Evolutionary conservation across 129 eudicot genomes (phyloP), one percentile per base, ranked within the genome.

Genomic region (Smallanthus sonchifolius): DNA sequence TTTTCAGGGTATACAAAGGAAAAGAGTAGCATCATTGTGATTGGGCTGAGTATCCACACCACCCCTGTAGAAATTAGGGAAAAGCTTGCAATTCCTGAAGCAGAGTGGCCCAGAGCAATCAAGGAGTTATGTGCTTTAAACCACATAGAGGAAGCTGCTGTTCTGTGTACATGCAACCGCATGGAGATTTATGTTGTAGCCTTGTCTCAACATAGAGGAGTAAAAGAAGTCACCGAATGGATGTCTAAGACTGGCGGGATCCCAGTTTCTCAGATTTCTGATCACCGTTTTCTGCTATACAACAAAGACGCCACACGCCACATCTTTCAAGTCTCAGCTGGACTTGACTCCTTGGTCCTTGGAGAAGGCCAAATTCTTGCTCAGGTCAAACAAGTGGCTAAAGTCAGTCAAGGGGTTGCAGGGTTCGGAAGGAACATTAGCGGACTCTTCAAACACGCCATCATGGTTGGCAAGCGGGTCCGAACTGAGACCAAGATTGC

Each of bases 231-330:
- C 34, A 93, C 97, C 10, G 97, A 93, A 64, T 93, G 98, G 98
- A 93, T 93, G 98, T 90, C 98, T 70, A 88, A 93, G 97, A 92
- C 96, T 4, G 88, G 97, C 42, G 97, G 96, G 30, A 83, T 92
- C 72, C 91, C 97, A 15, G 86, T 80, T 20, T 64, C 93, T 14
- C 93, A 92, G 76, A 81, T 92, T 54, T 89, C 91, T 34, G 74
- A 92, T 82, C 97, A 88, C 61, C 90, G 97, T 7, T 92, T 92
- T 79, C 84, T 92, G 76, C 85, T 89, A 5, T 85, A 92, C 67
- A 88, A 89, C 89, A 83, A 65, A 0, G 97, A 92, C 65, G 97
- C 96, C 5, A 92, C 96, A 13, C 93, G 88, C 71, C 97, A 92
- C 87, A 77, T 92, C 77, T 92, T 92, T 47, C 87, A 92, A 73